These are phyloP conservation scores for Dysphania ambrosioides DNA, from an alignment of 148 eudicot species.

Conservation along the genomic window DNA sequence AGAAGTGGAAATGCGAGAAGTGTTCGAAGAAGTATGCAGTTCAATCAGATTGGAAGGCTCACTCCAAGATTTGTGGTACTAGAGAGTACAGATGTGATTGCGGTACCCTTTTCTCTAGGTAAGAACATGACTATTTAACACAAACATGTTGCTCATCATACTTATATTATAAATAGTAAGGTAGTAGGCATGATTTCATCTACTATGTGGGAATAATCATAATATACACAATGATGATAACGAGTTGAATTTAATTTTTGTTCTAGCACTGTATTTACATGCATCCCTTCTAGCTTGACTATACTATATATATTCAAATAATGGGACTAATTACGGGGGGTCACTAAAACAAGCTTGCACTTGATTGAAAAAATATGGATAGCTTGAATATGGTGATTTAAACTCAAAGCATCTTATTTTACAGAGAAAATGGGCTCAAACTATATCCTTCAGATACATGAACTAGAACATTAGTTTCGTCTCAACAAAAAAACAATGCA, in stretches of 20 bases:
- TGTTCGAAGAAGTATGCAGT: constrained; percentile 75
- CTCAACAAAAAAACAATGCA: no score
- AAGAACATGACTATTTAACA: constrained; percentile 2
- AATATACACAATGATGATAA: constrained; percentile 6
- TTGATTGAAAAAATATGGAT: no score
- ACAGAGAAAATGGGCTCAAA: no score
- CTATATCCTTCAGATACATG: no score
- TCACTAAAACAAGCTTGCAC: neutral
- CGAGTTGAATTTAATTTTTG: neutral
- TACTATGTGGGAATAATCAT: neutral
- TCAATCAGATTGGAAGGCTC: constrained; percentile 85
- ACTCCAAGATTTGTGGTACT: constrained; percentile 77
- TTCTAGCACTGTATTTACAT: constrained; percentile 11
- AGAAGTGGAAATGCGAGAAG: constrained; percentile 78
- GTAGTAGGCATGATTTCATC: neutral
- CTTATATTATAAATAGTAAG: neutral
- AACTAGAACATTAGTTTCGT: no score
- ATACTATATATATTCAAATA: neutral
- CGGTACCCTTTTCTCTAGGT: constrained; percentile 76
- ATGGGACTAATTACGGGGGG: constrained; percentile 4
- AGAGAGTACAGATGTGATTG: constrained; percentile 72
- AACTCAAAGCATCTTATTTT: no score
- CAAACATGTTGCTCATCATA: neutral
- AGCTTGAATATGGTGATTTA: no score
- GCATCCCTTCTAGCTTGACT: constrained; percentile 1